A percentile compares a stretch with the other conserved stretches of the same genome.
These are phyloP conservation scores for Phytophthora crassamura DNA, from an alignment of 352 stramenopile species.

Conservation along the genomic window DNA sequence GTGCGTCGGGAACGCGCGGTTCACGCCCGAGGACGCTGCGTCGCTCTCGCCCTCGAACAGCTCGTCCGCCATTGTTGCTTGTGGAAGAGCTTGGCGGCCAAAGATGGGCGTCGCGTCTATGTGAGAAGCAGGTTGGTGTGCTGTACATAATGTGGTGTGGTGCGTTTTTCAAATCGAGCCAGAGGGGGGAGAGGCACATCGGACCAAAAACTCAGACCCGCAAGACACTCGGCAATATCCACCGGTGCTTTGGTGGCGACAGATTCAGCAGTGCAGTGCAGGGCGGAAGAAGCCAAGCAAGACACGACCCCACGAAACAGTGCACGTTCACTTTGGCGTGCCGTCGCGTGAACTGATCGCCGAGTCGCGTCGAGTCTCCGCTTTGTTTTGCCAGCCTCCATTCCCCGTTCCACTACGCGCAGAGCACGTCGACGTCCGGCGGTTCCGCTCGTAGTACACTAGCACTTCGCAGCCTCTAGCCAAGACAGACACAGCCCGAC, in stretches of 20 bases:
- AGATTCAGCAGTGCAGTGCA: constrained; percentile 16
- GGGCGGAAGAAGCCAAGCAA: constrained; percentile 35
- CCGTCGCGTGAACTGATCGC: constrained; percentile 15
- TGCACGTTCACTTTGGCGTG: constrained; percentile 14
- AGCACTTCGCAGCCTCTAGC: not conserved
- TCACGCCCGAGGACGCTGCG: constrained; percentile 18
- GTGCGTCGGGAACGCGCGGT: constrained; percentile 30
- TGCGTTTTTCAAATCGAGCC: constrained; percentile 26
- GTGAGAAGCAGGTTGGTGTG: not conserved
- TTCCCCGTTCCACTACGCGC: constrained; percentile 21
- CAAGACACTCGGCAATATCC: constrained; percentile 26
- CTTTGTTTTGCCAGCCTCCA: constrained; percentile 6
- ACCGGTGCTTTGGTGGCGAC: constrained; percentile 9
- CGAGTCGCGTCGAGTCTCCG: constrained; percentile 9
- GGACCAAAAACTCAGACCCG: constrained; percentile 15
- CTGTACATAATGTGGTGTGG: not conserved
- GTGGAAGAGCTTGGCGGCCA: not conserved
- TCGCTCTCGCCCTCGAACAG: constrained; percentile 35
- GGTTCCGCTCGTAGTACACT: constrained; percentile 21
- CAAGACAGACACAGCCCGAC: constrained; percentile 4
- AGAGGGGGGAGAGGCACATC: constrained; percentile 27
- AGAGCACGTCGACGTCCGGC: constrained; percentile 3
- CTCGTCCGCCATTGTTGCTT: constrained; percentile 32
- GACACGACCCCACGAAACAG: constrained; percentile 33
- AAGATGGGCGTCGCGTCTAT: constrained; percentile 4